Evolutionary conservation across 805 yeast genomes (phyloP).

Genomic region (Phaffomyces thermotolerans): DNA sequence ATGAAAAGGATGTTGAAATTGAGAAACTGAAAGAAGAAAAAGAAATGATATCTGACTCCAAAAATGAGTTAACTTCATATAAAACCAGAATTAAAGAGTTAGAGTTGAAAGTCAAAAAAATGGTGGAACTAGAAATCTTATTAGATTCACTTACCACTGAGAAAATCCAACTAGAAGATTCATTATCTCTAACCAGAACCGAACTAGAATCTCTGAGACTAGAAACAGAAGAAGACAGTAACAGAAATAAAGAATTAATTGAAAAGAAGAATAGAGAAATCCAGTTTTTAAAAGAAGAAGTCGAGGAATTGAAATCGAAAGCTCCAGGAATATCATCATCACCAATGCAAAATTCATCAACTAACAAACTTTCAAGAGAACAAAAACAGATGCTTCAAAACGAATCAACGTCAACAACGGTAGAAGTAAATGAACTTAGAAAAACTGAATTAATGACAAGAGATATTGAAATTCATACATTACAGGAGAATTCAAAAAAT

Average conservation of each 20-base stretch:
- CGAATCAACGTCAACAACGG: conserved; percentile 26
- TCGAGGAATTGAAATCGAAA: conserved; percentile 10
- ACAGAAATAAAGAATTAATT: conserved; percentile 1
- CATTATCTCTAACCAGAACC: not conserved
- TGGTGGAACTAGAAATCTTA: not conserved
- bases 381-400: conserved; percentile 17
- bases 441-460: conserved; percentile 24
- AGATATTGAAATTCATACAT: conserved; percentile 18
- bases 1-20: not conserved
- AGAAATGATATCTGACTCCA: not conserved
- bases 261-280: conserved; percentile 21
- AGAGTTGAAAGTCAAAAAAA: not conserved
- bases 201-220: not conserved
- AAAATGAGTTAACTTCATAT: not conserved
- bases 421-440: conserved; percentile 33
- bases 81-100: not conserved
- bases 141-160: not conserved
- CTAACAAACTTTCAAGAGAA: conserved; percentile 21
- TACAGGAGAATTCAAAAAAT: conserved; percentile 13
- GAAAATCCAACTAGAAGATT: conserved; percentile 3
- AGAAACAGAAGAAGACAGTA: not conserved
- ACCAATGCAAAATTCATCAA: conserved; percentile 5
- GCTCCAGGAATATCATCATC: not conserved
- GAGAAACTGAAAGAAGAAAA: not conserved
- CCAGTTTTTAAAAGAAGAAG: conserved; percentile 19